Base-by-base conservation (phyloP, 805 yeast genomes). In the Metschnikowia dekortorum region DNA sequence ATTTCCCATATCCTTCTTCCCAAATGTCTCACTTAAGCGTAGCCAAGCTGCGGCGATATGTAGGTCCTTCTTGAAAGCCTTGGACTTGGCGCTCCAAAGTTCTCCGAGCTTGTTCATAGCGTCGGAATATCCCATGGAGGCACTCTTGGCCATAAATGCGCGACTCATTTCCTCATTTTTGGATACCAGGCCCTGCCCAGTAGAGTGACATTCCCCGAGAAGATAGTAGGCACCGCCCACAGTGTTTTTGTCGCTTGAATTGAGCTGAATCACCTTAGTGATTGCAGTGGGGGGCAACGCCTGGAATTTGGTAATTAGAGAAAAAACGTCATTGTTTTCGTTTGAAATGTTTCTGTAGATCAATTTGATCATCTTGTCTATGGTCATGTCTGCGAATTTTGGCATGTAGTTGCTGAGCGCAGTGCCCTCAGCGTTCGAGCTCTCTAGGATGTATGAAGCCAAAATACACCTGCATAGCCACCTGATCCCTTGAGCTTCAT, bases 21-120 rank as follows among this genome's bases (percentile, higher is more conserved):
- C 90, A 55, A 76, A 74, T 30, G 74, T 67, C 47, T 83, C 89
- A 13, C 88, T 85, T 32, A 81, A 66, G 39, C 91, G 72, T 50
- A 81, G 78, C 84, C 90, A 84, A 10, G 83, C 80, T 2, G 91
- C 87, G 2, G 92, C 88, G 58, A 78, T 70, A 42, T 67, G 64
- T 44, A 75, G 63, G 61, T 87, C 87, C 58, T 80, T 83, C 65
- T 81, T 81, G 48, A 81, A 74, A 9, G 65, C 63, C 54, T 72
- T 73, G 2, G 85, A 76, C 55, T 80, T 82, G 31, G 74, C 70
- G 46, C 81, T 71, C 84, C 88, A 87, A n/a, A 86, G 66, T 48
- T 73, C 77, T 1, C 92, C 95, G 37, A 88, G 80, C 52, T 82
- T 81, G 28, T 81, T 70, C 83, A 85, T 80, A 0, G 90, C 84